These are phyloP conservation scores for Fusarium musae DNA, from an alignment of 2,329 filamentous ascomycete species.

Conservation along the genomic window DNA sequence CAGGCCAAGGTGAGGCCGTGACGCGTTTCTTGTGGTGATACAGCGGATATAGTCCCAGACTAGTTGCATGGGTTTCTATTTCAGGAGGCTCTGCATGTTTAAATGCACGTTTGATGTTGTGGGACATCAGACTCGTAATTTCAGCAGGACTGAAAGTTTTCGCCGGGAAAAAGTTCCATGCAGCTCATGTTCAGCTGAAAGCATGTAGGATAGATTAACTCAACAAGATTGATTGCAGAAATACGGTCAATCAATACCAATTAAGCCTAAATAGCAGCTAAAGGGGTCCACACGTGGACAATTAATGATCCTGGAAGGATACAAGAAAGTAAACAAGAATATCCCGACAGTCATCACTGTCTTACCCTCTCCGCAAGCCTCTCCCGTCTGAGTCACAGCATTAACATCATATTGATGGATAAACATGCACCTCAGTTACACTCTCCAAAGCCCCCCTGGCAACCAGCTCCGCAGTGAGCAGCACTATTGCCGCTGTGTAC, in stretches of 20 bases:
- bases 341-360: neutral
- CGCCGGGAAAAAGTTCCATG: neutral
- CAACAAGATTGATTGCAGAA: neutral
- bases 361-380: slow-evolving; percentile 15
- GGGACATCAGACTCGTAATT: neutral
- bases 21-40: neutral
- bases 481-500: slow-evolving; percentile 42
- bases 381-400: neutral
- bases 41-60: neutral
- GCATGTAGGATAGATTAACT: neutral
- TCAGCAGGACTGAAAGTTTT: neutral
- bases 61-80: neutral
- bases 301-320: neutral
- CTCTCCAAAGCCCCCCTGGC: slow-evolving; percentile 49
- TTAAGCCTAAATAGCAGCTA: neutral
- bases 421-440: slow-evolving; percentile 41
- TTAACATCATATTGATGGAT: neutral
- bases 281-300: neutral
- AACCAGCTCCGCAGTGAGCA: slow-evolving; percentile 49
- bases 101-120: neutral
- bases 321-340: slow-evolving; percentile 12
- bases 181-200: neutral
- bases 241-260: neutral
- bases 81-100: neutral
- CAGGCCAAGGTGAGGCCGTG: neutral